Base-by-base conservation (phyloP, 2,329 filamentous ascomycete species). In the Lasiodiplodia gonubiensis region DNA sequence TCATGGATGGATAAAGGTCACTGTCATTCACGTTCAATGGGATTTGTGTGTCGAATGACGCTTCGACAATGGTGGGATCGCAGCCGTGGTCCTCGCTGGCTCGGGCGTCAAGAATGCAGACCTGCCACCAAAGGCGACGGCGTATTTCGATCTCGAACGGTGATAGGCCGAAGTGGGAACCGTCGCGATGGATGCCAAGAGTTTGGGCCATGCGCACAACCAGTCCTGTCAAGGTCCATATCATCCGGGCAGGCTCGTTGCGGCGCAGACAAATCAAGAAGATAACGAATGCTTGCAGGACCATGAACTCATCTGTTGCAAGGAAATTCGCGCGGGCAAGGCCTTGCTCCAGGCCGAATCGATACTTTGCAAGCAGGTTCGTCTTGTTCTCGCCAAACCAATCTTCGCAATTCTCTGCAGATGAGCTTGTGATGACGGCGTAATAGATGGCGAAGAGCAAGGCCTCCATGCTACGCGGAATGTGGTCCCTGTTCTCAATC, bases 391-490 rank as follows among this genome's bases (percentile, higher is more conserved):
- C 83, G 12, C 85, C 85, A 46, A 89, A 80, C 25, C 78, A 74
- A 16, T 75, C 70, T 33, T 79, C 69, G 71, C 85, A 86, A 54
- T 88, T 82, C 23, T 82, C 75, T 1, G 79, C 69, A 1, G 79
- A 76, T 46, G 86, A 75, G 68, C 85, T 86, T 4, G 85, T 87
- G 2, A 88, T 80, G 0, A 86, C 83, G 1, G 82, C 83, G 68
- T 89, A 86, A 74, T 90, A 90, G 54, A 91, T 85, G 8, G 86
- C 79, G 71, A 90, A 89, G 2, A 90, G 76, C 30, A 90, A 75
- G 3, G 85, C 82, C 73, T 90, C 88, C 14, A 86, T 80, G 14
- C 82, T 81, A 70, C 85, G 88, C 60, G 83, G 80, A 1, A 93
- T 81, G 37, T 82, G 86, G 52, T 87, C 83, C 21, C 89, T 80